These are phyloP conservation scores for Ajuga chamaepitys DNA, from an alignment of 257 asterid genomes.

Conservation along the genomic window DNA sequence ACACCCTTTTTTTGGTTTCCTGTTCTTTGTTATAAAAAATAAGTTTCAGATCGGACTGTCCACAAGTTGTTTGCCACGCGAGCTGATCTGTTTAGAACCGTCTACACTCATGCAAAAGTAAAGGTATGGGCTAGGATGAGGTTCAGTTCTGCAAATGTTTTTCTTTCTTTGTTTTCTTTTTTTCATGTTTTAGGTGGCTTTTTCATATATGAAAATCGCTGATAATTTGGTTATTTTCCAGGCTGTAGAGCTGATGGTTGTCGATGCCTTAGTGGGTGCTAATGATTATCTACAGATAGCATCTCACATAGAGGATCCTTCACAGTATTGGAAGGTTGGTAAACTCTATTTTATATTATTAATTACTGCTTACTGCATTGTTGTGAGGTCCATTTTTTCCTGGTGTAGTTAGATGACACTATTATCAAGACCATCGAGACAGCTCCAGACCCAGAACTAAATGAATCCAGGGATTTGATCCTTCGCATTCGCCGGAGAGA, in stretches of 20 bases:
- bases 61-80: conserved; percentile 85
- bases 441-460: conserved; percentile 61
- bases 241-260: conserved; percentile 93
- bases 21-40: conserved; percentile 12
- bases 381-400: conserved; percentile 4
- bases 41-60: conserved; percentile 67
- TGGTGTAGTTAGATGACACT: conserved; percentile 76
- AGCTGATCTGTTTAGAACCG: conserved; percentile 88
- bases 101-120: conserved; percentile 91
- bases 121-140: conserved; percentile 41
- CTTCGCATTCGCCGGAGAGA: conserved; percentile 82
- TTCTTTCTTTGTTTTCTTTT: not conserved
- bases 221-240: conserved; percentile 20
- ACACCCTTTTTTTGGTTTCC: not conserved
- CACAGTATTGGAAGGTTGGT: conserved; percentile 87
- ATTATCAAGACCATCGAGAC: conserved; percentile 86
- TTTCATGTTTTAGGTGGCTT: not conserved
- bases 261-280: conserved; percentile 84
- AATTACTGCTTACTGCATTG: conserved; percentile 7
- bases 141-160: not conserved
- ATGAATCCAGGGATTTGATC: conserved; percentile 79
- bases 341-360: conserved; percentile 15
- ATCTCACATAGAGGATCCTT: conserved; percentile 75
- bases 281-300: conserved; percentile 60
- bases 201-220: not conserved